Percentiles rank a stretch among this genome's conserved stretches.
phyloP scores from a whole-genome alignment of 352 stramenopile genomes.

The Phytophthora nicotianae region DNA sequence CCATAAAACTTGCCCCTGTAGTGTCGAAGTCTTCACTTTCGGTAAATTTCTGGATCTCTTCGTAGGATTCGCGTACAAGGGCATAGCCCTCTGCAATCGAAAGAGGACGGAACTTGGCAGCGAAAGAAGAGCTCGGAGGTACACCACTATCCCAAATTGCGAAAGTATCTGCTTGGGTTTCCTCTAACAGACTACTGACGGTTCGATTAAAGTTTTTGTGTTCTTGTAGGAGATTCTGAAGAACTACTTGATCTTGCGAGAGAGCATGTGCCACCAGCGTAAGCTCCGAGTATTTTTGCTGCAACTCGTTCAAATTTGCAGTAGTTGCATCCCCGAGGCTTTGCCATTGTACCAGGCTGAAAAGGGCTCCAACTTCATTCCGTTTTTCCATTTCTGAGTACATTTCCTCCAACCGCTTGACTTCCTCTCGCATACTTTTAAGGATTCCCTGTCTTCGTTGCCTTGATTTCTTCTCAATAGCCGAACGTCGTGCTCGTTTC shows the following conservation, averaged over 20 bases:
- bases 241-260: slow-evolving; percentile 39
- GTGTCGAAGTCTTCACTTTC: slow-evolving; percentile 24
- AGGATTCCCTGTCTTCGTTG: slow-evolving; percentile 31
- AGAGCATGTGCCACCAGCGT: slow-evolving; percentile 41
- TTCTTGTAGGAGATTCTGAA: slow-evolving; percentile 30
- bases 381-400: slow-evolving; percentile 39
- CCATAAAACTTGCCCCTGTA: slow-evolving; percentile 42
- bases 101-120: slow-evolving; percentile 25
- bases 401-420: slow-evolving; percentile 45
- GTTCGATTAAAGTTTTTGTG: slow-evolving; percentile 32
- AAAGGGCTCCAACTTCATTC: slow-evolving; percentile 12
- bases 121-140: slow-evolving; percentile 40
- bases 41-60: slow-evolving; percentile 43
- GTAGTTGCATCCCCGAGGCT: not conserved
- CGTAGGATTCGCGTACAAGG: slow-evolving; percentile 54
- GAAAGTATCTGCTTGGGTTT: slow-evolving; percentile 7
- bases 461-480: slow-evolving; percentile 56
- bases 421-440: slow-evolving; percentile 52
- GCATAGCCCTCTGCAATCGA: slow-evolving; percentile 34
- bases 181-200: slow-evolving; percentile 8
- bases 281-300: slow-evolving; percentile 39
- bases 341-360: slow-evolving; percentile 12
- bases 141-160: slow-evolving; percentile 33
- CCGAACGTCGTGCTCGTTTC: slow-evolving; percentile 44
- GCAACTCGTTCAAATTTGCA: not conserved